Percentiles rank a stretch among this genome's conserved stretches.
phyloP scores from a whole-genome alignment of 306 rosid genomes.

The Cyclanthera cordifolia region DNA sequence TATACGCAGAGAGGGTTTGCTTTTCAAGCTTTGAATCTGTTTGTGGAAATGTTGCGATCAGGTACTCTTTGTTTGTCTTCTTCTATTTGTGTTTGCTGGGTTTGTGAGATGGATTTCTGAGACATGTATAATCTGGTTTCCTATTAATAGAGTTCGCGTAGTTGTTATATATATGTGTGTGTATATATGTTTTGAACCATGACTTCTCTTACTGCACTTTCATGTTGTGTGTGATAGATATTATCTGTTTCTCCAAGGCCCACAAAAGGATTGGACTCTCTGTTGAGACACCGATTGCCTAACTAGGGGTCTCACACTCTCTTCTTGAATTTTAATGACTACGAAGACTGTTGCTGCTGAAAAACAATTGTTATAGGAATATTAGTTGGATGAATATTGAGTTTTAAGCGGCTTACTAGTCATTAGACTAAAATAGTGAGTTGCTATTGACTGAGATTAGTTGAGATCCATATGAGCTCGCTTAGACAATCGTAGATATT shows the following conservation, averaged over 20 bases:
- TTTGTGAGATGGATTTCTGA: neutral
- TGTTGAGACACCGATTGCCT: too few species aligned
- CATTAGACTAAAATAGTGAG: neutral
- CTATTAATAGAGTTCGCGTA: neutral
- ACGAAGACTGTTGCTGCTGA: neutral
- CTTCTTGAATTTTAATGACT: neutral
- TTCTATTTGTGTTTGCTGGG: conserved; percentile 9
- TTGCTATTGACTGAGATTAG: neutral
- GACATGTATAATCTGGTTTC: neutral
- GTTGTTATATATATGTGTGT: too few species aligned
- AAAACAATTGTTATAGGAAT: neutral
- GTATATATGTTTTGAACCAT: too few species aligned
- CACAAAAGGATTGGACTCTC: neutral
- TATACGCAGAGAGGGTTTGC: conserved; percentile 61
- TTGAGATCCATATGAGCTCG: neutral
- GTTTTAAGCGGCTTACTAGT: neutral
- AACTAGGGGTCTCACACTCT: too few species aligned
- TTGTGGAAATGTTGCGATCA: conserved; percentile 61
- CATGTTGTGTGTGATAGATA: too few species aligned
- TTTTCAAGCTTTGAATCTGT: conserved; percentile 49
- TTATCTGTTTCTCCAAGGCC: neutral
- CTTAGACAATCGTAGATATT: neutral
- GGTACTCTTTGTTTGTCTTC: conserved; percentile 25
- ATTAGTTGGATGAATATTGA: neutral
- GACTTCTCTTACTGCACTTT: too few species aligned